Evolutionary conservation across 345 rosid genomes (phyloP).

Genomic region (Boechera stricta): DNA sequence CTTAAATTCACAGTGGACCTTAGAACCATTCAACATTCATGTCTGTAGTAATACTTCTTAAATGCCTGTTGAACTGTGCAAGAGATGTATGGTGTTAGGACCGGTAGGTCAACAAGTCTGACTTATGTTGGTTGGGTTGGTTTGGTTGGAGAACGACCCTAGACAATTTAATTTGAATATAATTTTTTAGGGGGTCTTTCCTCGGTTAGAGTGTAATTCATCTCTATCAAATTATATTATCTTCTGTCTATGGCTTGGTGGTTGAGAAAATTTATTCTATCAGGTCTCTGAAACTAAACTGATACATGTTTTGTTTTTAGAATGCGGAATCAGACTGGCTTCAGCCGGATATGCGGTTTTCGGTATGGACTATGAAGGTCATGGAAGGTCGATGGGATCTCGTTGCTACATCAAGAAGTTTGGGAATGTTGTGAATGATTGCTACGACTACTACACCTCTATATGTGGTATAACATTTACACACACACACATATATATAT

Average conservation of each 20-base stretch:
- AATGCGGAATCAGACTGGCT: constrained; percentile 89
- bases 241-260: constrained; percentile 8
- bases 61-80: constrained; percentile 28
- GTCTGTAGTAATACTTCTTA: constrained; percentile 20
- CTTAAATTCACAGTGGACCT: constrained; percentile 25
- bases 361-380: constrained; percentile 96
- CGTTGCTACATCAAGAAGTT: constrained; percentile 98
- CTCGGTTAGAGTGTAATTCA: neutral
- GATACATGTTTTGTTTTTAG: constrained; percentile 43
- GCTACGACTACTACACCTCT: constrained; percentile 77
- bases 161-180: neutral
- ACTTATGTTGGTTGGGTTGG: constrained; percentile 33
- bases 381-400: constrained; percentile 84
- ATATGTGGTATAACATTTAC: constrained; percentile 57
- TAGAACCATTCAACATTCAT: neutral
- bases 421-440: constrained; percentile 71
- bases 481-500: neutral
- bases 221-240: neutral
- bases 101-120: constrained; percentile 43
- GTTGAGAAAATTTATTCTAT: constrained; percentile 20
- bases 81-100: constrained; percentile 23
- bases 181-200: neutral
- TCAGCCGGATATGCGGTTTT: constrained; percentile 76
- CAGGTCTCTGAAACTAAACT: constrained; percentile 9
- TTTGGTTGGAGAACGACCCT: constrained; percentile 40